Base-by-base conservation (phyloP, 2,329 filamentous ascomycete species). In the Fusarium heterosporum region DNA sequence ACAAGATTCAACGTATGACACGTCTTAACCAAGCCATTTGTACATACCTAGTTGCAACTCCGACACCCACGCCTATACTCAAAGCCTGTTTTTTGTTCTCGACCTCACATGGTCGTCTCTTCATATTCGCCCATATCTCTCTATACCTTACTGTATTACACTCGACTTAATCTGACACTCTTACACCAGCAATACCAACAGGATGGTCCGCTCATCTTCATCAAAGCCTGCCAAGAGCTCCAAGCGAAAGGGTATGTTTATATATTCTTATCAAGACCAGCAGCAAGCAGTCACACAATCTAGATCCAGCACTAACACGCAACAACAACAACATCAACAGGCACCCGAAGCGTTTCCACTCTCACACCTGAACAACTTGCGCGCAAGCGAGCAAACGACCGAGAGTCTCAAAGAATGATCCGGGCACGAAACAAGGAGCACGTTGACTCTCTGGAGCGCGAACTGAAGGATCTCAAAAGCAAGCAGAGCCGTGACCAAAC, bases 341-440 rank as follows among this genome's bases (percentile, higher is more conserved):
- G 85, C 47, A 86, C 90, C 60, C 88, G 93, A 69, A 93, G 92
- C 66, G 93, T 97, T 55, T 93, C 93, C 66, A 95, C 92, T 73
- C 84, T 97, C 75, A 96, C 93, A 12, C 91, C 93, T 8, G 91
- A 94, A 64, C 94, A 97, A 79, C 86, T 97, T 60, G 92, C 91
- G 29, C 91, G 93, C 78, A 97, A 97, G 82, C 86, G 94, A 67
- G 92, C 93, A 73, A 97, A 97, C 81, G 93, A 97, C 77, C 88
- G 93, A 64, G 93, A 97, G 78, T 93, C 93, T 40, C 93, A 97
- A 80, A 87, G 93, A 48, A 92, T 92, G 40, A 97, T 97, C 67
- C 85, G 93, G 48, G 92, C 93, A 77, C 87, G 93, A 71, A 97
- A 93, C 38, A 95, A 93, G 81, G 88, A 91, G 74, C 91, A 93